Evolutionary conservation across 495 filamentous ascomycete genomes (phyloP).

Genomic region (Penicillium pulvis): DNA sequence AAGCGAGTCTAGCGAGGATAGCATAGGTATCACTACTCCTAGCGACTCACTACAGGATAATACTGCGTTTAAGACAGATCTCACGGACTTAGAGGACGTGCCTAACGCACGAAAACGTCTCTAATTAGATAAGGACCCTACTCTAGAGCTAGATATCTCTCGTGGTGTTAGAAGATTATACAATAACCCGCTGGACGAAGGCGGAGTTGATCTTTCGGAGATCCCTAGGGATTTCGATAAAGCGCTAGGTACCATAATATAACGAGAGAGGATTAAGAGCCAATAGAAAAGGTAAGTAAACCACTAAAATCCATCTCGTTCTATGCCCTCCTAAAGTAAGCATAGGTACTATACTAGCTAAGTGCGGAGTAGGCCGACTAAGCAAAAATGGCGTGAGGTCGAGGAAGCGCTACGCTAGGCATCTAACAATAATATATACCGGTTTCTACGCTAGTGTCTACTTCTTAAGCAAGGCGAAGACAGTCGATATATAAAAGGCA

Average conservation of each 20-base stretch:
- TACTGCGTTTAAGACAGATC: constrained; percentile 14
- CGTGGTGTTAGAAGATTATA: constrained; percentile 7
- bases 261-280: constrained; percentile 21
- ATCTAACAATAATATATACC: constrained; percentile 19
- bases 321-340: no score
- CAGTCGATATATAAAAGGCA: constrained; percentile 3
- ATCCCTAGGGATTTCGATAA: constrained; percentile 26
- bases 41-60: constrained; percentile 12
- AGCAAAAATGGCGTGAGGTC: constrained; percentile 15
- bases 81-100: constrained; percentile 8
- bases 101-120: constrained; percentile 14
- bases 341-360: no score
- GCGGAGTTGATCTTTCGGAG: constrained; percentile 19
- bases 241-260: constrained; percentile 17
- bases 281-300: constrained; percentile 15
- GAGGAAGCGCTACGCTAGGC: constrained; percentile 17
- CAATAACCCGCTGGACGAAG: constrained; percentile 21
- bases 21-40: neutral
- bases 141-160: constrained; percentile 4
- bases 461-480: constrained; percentile 13
- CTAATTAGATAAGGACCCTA: constrained; percentile 3
- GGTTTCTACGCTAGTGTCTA: constrained; percentile 22
- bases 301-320: constrained; percentile 2
- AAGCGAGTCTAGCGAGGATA: constrained; percentile 9
- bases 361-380: neutral